A percentile compares a stretch with the other conserved stretches of the same genome.
Conservation (phyloP, 768 basidiomycete genomes). For the Boletus sp. region DNA sequence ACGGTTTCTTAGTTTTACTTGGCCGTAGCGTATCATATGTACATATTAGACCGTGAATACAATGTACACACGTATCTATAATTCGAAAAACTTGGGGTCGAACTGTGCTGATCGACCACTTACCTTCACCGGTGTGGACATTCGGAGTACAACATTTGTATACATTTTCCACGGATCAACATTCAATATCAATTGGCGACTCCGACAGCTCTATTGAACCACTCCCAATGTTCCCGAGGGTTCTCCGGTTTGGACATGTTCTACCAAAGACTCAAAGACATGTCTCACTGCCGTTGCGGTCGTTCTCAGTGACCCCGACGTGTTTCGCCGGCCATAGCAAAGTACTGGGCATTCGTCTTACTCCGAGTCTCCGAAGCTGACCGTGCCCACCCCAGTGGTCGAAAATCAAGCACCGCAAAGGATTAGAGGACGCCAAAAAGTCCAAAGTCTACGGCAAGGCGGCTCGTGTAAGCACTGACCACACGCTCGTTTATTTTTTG, state of each 20-base stretch:
- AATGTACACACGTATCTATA: too few relatives aligned
- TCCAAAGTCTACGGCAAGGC: constrained; percentile 55
- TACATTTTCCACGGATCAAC: constrained; percentile 3
- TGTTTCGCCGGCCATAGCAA: constrained; percentile 40
- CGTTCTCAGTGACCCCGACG: constrained; percentile 26
- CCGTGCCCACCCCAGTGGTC: constrained; percentile 51
- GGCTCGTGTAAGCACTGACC: constrained; percentile 42
- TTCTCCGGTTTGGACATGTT: neutral
- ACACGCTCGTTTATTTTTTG: neutral
- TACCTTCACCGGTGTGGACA: too few relatives aligned
- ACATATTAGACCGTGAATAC: neutral
- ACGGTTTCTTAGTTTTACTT: neutral
- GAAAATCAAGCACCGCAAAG: constrained; percentile 72
- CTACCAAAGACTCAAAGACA: constrained; percentile 2
- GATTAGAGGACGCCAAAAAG: constrained; percentile 58
- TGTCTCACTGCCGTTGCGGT: constrained; percentile 9
- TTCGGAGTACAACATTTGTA: neutral
- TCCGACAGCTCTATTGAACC: neutral
- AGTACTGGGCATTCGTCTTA: constrained; percentile 18
- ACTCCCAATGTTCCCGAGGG: neutral
- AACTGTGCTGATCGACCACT: too few relatives aligned
- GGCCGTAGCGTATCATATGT: neutral
- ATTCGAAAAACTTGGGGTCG: too few relatives aligned
- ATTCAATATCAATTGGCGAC: too few relatives aligned
- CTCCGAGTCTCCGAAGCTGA: constrained; percentile 3